phyloP scores from a whole-genome alignment of 441 rosid species.

The Monsonia emarginata region DNA sequence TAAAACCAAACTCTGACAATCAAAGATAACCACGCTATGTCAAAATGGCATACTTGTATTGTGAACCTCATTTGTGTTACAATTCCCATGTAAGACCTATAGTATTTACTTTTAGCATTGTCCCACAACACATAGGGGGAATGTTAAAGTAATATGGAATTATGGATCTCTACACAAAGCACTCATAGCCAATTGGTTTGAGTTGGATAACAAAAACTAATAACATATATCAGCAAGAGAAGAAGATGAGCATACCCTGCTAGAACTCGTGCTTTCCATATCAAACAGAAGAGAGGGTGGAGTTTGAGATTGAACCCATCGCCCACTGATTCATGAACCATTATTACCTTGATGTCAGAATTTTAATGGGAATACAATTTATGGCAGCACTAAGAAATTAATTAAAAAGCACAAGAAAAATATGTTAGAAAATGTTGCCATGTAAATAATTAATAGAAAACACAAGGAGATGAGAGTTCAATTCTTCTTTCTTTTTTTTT shows the following conservation, averaged over 20 bases:
- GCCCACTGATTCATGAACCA: conserved; percentile 92
- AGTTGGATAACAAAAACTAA: neutral
- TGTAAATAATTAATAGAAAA: too few species aligned
- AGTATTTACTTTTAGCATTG: too few species aligned
- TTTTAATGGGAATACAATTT: conserved; percentile 40
- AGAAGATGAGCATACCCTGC: conserved; percentile 43
- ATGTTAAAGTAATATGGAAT: too few species aligned
- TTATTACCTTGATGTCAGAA: conserved; percentile 79
- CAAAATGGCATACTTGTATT: neutral
- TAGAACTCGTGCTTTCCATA: conserved; percentile 68
- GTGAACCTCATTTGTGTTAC: too few species aligned
- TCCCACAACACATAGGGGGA: too few species aligned
- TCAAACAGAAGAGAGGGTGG: conserved; percentile 57
- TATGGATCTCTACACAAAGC: too few species aligned
- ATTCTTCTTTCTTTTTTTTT: neutral
- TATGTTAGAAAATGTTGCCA: too few species aligned
- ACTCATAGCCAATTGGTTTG: neutral
- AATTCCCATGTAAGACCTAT: too few species aligned
- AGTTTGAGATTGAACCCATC: conserved; percentile 59
- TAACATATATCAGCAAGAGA: neutral
- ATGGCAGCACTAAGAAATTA: conserved; percentile 24
- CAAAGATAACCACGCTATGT: neutral
- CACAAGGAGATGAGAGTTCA: neutral
- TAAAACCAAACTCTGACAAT: neutral
- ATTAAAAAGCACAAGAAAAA: neutral